Evolutionary conservation across 257 asterid genomes (phyloP).

Genomic region (Solanum clarkiae): DNA sequence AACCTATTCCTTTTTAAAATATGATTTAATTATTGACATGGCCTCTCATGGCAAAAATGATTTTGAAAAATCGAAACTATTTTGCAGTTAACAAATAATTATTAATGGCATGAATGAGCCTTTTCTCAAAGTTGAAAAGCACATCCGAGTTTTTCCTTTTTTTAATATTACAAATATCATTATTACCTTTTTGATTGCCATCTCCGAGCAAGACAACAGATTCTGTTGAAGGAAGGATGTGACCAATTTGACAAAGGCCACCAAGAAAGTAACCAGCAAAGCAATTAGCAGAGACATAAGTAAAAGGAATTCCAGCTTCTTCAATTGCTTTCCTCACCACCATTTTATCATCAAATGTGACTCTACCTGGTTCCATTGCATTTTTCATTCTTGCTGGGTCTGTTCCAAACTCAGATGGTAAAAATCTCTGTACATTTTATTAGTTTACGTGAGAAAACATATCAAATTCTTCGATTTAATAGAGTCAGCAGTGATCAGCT

Average conservation of each 20-base stretch:
- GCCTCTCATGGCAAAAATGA: too few relatives aligned
- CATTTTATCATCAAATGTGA: constrained; percentile 22
- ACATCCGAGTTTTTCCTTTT: too few relatives aligned
- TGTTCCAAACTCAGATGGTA: constrained; percentile 24
- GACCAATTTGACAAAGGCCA: constrained; percentile 21
- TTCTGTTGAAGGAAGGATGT: constrained; percentile 12
- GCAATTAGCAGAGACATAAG: constrained; percentile 19
- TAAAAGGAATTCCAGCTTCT: constrained; percentile 18
- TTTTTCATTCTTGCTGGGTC: constrained; percentile 20
- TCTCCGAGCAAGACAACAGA: constrained; percentile 9
- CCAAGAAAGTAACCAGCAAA: constrained; percentile 22
- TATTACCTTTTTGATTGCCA: constrained; percentile 16
- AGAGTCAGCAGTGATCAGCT: not conserved
- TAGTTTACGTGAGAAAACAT: not conserved
- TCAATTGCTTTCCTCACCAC: constrained; percentile 20
- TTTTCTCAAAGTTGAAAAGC: too few relatives aligned
- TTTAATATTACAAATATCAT: too few relatives aligned
- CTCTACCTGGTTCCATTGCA: constrained; percentile 17
- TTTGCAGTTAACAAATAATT: too few relatives aligned
- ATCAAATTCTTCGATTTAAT: not conserved
- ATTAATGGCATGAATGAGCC: too few relatives aligned
- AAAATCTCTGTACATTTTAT: constrained; percentile 9
- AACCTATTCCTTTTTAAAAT: too few relatives aligned
- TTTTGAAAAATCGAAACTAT: too few relatives aligned
- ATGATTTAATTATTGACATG: too few relatives aligned